Conservation (phyloP, 2,329 filamentous ascomycete genomes). For the Verticillium zaregamsianum region DNA sequence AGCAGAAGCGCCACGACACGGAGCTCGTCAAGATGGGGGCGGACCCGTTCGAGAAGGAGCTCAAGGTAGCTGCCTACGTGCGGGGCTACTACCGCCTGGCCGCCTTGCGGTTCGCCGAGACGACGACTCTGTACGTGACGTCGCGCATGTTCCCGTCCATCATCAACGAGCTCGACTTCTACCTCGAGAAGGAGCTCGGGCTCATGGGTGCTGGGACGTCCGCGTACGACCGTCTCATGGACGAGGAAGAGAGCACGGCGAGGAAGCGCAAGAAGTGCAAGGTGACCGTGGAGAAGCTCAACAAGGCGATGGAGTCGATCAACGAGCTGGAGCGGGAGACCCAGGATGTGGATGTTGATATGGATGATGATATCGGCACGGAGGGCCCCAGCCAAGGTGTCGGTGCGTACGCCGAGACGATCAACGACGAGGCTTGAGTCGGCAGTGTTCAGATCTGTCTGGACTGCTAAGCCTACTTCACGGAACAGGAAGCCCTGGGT, state of each 20-base stretch:
- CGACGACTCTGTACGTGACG: slow-evolving; percentile 40
- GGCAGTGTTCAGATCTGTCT: not conserved
- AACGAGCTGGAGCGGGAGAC: slow-evolving; percentile 34
- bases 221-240: slow-evolving; percentile 41
- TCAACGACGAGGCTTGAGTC: not conserved
- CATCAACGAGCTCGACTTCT: slow-evolving; percentile 30
- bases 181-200: slow-evolving; percentile 40
- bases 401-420: not conserved
- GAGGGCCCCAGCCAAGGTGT: not conserved
- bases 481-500: too few relatives aligned
- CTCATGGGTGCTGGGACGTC: slow-evolving; percentile 24
- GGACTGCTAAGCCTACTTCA: not conserved
- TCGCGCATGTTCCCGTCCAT: slow-evolving; percentile 45
- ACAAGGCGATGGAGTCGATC: slow-evolving; percentile 42
- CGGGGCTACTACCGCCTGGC: slow-evolving; percentile 68
- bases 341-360: slow-evolving; percentile 7
- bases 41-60: slow-evolving; percentile 56
- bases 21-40: slow-evolving; percentile 44
- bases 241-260: slow-evolving; percentile 41
- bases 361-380: not conserved
- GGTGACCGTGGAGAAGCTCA: slow-evolving; percentile 39
- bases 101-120: slow-evolving; percentile 59
- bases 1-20: slow-evolving; percentile 35
- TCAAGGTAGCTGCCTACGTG: slow-evolving; percentile 59
- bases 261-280: slow-evolving; percentile 35